Conservation (phyloP, 352 stramenopile species). For the Phytopythium aichiense region DNA sequence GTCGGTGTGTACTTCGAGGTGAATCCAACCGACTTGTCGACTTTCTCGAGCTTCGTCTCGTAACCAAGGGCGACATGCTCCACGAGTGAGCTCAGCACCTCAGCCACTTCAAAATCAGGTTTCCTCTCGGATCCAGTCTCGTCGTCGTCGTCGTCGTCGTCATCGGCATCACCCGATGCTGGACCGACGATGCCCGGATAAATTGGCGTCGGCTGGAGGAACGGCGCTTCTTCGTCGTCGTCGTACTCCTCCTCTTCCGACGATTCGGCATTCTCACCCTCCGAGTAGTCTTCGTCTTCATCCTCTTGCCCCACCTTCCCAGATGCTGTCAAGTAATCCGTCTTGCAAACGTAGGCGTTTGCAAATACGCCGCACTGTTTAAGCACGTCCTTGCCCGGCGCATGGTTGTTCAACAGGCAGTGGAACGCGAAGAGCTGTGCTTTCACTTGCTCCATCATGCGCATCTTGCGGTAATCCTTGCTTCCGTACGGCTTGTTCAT, state of each 20-base stretch:
- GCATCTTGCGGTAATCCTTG: conserved; percentile 50
- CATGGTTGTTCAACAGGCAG: conserved; percentile 86
- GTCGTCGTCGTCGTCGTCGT: conserved; percentile 24
- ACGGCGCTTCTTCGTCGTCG: conserved; percentile 44
- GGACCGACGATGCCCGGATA: conserved; percentile 60
- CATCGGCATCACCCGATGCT: conserved; percentile 36
- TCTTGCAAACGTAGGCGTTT: conserved; percentile 75
- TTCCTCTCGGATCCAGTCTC: conserved; percentile 51
- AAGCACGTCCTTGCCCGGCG: conserved; percentile 77
- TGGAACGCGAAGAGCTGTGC: conserved; percentile 87
- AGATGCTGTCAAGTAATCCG: conserved; percentile 46
- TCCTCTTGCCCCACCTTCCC: conserved; percentile 47
- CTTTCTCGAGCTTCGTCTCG: conserved; percentile 33
- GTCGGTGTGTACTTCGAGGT: conserved; percentile 54
- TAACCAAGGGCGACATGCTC: conserved; percentile 85
- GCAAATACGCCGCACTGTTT: conserved; percentile 85
- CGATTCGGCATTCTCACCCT: conserved; percentile 57
- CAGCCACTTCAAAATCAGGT: conserved; percentile 57
- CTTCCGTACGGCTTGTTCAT: conserved; percentile 71
- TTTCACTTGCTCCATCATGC: conserved; percentile 86
- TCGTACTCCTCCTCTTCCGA: conserved; percentile 68
- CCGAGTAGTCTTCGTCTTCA: conserved; percentile 72
- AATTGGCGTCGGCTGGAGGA: conserved; percentile 30
- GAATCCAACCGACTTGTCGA: conserved; percentile 37
- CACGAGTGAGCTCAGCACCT: conserved; percentile 72